Base-by-base conservation (phyloP, 2,329 filamentous ascomycete species). In the Dryadomyces quercus-mongolicae region DNA sequence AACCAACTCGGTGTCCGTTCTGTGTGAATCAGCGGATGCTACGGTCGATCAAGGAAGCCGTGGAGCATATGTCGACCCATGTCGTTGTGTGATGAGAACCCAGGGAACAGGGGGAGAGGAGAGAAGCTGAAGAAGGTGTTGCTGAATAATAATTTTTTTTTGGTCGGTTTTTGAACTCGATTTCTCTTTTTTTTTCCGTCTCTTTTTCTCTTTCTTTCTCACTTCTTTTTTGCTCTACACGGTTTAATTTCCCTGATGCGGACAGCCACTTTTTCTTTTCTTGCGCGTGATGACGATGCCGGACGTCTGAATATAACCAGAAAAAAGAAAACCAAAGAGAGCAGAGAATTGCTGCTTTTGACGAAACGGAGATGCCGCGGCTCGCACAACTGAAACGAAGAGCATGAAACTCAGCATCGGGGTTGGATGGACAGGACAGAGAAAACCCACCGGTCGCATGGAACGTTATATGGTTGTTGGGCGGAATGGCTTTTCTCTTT, bases 21-120 rank as follows among this genome's bases (percentile, higher is more conserved):
- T 82, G 79, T 57, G 72, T 82, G 40, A 82, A 82, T 59, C 75
- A 80, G 60, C 71, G 79, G 6, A 80, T 82, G 77, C 69, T 82
- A 52, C 70, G 78, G 18, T 77, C 72, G 1, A 78, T 82, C 48
- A 81, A 79, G 64, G 79, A 82, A 62, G 77, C 79, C 5, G 78
- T 82, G 3, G 79, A 82, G 63, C 79, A 82, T 61, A 70, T 82
- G 71, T 78, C 78, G 12, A 81, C 77, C 2, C 79, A 82, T 57
- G 79, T 82, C 5, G 73, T 81, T 15, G 76, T 82, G 18, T 44
- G 42, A 20, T 44, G 16, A 31, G 25, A 31, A 31, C 25, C 25
- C 16, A n/a, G 8, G 36, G 3, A 40, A 2, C 36, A 16, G 36
- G 36, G 15, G 36, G 15, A 12, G 36, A 16, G 3, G 15, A 4